These are phyloP conservation scores for Citrus trifoliata DNA, from an alignment of 345 rosid genomes.

Conservation along the genomic window DNA sequence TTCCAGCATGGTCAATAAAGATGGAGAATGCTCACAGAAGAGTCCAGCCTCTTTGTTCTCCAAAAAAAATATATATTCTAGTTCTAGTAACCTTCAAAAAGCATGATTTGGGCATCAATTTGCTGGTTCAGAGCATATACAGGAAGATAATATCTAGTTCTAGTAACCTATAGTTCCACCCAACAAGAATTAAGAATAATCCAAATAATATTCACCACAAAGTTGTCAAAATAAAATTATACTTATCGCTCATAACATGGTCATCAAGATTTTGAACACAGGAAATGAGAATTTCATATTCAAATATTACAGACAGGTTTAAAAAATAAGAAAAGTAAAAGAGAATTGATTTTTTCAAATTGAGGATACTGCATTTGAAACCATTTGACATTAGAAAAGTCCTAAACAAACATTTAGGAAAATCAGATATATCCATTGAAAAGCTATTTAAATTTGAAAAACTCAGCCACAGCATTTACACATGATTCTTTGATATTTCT, in stretches of 20 bases:
- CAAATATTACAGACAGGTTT: neutral
- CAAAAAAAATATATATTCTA: neutral
- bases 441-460: neutral
- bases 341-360: neutral
- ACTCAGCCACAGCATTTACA: neutral
- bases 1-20: neutral
- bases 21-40: neutral
- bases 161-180: neutral
- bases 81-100: neutral
- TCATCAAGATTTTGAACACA: neutral
- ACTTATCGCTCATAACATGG: neutral
- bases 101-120: neutral
- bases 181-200: neutral
- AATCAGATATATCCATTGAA: neutral
- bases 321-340: neutral
- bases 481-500: neutral
- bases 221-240: neutral
- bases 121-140: neutral
- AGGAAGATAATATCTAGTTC: neutral
- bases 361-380: neutral
- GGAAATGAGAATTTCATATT: neutral
- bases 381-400: conserved; percentile 1
- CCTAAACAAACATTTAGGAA: neutral
- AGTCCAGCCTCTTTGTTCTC: neutral
- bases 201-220: neutral